phyloP scores from a whole-genome alignment of 202 grass and related monocot species.

The Brachypodium distachyon region DNA sequence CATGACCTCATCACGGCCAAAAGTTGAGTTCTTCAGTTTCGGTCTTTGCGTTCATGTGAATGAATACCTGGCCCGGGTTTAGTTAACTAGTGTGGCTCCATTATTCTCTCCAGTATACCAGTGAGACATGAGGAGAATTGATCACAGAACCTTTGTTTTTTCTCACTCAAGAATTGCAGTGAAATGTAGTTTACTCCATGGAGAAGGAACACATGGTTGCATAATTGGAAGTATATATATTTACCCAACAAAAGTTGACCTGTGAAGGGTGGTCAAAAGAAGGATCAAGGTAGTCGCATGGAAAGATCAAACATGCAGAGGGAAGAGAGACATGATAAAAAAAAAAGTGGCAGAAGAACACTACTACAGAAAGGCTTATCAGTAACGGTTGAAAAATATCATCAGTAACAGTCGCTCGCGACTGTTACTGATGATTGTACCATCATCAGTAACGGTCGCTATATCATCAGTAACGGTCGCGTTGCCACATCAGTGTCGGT shows the following conservation, averaged over 20 bases:
- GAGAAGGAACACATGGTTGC: constrained; percentile 26
- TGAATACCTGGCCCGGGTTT: too few species aligned
- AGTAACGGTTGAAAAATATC: too few species aligned
- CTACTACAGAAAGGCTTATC: too few species aligned
- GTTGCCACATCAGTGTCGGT: too few species aligned
- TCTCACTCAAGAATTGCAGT: constrained; percentile 14
- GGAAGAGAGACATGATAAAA: constrained; percentile 4
- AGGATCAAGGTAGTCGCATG: not conserved
- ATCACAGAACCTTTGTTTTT: not conserved
- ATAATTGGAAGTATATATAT: not conserved
- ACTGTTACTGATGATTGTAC: too few species aligned
- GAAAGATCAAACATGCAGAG: not conserved
- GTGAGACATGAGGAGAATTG: not conserved
- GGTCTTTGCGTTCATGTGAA: constrained; percentile 27
- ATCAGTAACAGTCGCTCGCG: too few species aligned
- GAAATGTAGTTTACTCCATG: not conserved
- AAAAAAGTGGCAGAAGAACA: constrained; percentile 26
- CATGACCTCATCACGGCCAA: constrained; percentile 45
- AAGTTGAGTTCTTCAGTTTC: constrained; percentile 11
- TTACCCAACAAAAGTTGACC: not conserved
- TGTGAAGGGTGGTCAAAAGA: not conserved
- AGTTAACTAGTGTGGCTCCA: not conserved
- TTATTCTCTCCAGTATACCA: not conserved
- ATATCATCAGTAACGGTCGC: too few species aligned
- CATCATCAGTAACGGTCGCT: too few species aligned